Percentiles rank a stretch among this genome's conserved stretches.
phyloP scores from a whole-genome alignment of 23 red algal species.

The Cyanidium caldarium region DNA sequence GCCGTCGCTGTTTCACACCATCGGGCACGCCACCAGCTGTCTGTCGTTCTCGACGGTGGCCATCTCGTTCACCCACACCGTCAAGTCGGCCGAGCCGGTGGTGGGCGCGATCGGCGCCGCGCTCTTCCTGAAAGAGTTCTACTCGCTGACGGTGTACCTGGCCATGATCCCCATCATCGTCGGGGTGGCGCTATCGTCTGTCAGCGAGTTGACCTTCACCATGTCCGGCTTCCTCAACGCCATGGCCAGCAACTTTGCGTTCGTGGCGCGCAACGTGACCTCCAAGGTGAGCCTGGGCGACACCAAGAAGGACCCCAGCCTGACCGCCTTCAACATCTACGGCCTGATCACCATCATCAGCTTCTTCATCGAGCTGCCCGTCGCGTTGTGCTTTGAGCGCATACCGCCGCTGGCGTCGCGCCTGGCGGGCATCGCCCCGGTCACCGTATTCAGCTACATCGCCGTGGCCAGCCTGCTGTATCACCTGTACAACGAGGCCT shows the following conservation, averaged over 20 bases:
- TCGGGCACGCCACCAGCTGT: conserved; percentile 73
- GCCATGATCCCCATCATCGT: conserved; percentile 69
- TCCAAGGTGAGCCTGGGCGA: conserved; percentile 71
- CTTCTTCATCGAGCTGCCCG: conserved; percentile 20
- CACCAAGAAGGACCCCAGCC: conserved; percentile 61
- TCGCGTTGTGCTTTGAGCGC: conserved; percentile 9
- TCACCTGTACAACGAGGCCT: conserved; percentile 91
- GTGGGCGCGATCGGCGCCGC: conserved; percentile 56
- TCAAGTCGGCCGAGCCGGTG: conserved; percentile 91
- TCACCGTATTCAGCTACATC: conserved; percentile 17
- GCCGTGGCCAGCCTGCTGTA: conserved; percentile 46
- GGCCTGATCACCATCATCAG: conserved; percentile 23
- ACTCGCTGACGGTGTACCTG: conserved; percentile 45
- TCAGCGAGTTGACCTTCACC: conserved; percentile 71
- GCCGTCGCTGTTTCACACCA: conserved; percentile 55
- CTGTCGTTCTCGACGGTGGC: conserved; percentile 86
- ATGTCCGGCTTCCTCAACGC: conserved; percentile 80
- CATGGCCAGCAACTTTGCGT: conserved; percentile 86
- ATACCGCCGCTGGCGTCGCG: neutral
- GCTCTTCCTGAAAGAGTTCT: conserved; percentile 64
- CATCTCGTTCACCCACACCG: conserved; percentile 85
- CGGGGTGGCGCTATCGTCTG: conserved; percentile 73
- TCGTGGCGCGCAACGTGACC: conserved; percentile 80
- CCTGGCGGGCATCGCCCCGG: neutral
- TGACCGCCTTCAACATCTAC: conserved; percentile 19